Evolutionary conservation across 176 grass and related monocot species (phyloP).

Genomic region (Cenchrus purpureus): DNA sequence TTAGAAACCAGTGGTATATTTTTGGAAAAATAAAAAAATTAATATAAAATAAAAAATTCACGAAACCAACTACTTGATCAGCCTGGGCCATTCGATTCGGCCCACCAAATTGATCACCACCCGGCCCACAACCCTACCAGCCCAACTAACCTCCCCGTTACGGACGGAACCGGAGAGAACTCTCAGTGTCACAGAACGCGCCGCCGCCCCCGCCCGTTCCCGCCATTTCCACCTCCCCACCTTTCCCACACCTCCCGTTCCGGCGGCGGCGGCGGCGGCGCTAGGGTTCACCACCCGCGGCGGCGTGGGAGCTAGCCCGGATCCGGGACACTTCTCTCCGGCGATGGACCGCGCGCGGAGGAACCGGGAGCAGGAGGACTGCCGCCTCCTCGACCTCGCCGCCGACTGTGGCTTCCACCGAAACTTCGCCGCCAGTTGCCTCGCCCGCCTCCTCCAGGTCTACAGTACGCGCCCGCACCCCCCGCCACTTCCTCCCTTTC

Average conservation of each 20-base stretch:
- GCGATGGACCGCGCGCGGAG: constrained; percentile 35
- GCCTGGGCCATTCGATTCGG: no score
- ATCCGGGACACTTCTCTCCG: not conserved
- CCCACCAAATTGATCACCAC: no score
- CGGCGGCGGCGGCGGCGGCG: not conserved
- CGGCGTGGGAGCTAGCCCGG: not conserved
- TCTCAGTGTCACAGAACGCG: not conserved
- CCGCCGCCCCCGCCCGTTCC: not conserved
- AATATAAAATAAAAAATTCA: no score
- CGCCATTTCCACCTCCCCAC: not conserved
- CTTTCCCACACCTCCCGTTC: not conserved
- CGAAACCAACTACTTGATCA: no score
- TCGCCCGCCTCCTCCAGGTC: constrained; percentile 55
- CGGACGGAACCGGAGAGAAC: no score
- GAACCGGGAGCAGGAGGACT: constrained; percentile 1
- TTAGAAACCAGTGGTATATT: no score
- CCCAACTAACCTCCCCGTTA: no score
- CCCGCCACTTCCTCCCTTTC: not conserved
- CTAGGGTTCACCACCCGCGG: constrained; percentile 5
- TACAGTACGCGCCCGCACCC: constrained; percentile 47
- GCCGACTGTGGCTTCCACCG: constrained; percentile 55
- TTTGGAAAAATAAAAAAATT: no score
- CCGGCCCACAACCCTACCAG: no score
- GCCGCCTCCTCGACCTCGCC: constrained; percentile 45
- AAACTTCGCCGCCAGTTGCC: constrained; percentile 39